Base-by-base conservation (phyloP, 768 basidiomycete species). In the Psilocybe azurescens region DNA sequence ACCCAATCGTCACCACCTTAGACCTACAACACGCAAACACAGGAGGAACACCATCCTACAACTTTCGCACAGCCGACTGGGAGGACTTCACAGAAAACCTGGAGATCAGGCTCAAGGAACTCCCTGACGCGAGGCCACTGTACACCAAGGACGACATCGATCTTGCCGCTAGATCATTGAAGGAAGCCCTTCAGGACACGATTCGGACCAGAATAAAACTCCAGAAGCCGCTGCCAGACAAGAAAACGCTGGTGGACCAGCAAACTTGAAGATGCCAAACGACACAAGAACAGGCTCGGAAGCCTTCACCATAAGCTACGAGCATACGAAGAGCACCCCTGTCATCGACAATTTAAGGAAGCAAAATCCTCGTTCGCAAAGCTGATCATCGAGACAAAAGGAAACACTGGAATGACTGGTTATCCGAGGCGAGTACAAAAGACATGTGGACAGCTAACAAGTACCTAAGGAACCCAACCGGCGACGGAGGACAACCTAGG, bases 21-120 rank as follows among this genome's bases (percentile, higher is more conserved):
- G 49, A 50, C 49, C 11, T 28, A 10, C 16, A 11, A 16, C 24
- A 50, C 20, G 24, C 2, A 28, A 20, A 30, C 11, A 50, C 29
- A 10, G 49, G 11, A 10, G 20, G 11, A 5, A 11, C 24, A 5
- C 7, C 7, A 14, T 41, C n/a, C 10, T n/a, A 49, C 2, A 72
- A 78, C 67, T 80, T 72, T 58, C 24, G 68, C 1, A 39, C 48
- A 9, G 68, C 70, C 0, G 68, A 76, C 56, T 78, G 77, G 77
- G 56, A 67, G 3, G 59, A 67, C 2, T 76, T 77, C 60, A 36
- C 63, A 4, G 53, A 67, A 9, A 29, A 29, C 2, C 68, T 79
- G 0, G 38, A 10, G 6, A 30, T 20, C 18, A 41, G 59, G 5
- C n/a, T 11, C 11, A 13, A 10, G 5, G 9, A 28, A 50, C 7